Conservation (phyloP, 225 moss, liverwort and hornwort species). For the Polytrichum formosum region DNA sequence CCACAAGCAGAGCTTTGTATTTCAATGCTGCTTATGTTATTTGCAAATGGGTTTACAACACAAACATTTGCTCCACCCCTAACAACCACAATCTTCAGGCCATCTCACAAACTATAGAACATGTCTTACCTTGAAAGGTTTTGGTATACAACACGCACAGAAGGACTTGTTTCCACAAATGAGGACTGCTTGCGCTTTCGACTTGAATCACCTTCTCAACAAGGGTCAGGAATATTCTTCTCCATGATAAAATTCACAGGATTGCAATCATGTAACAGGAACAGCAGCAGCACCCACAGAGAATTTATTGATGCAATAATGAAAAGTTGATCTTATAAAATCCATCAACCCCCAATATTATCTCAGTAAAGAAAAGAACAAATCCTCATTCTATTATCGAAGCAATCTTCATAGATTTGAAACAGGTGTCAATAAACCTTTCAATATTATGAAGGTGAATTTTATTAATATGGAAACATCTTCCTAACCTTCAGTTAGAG, state of each 20-base stretch:
- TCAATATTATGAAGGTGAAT: not conserved
- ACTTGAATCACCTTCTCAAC: slow-evolving; percentile 34
- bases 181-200: slow-evolving; percentile 49
- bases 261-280: too few species aligned
- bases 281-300: too few species aligned
- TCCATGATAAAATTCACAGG: too few species aligned
- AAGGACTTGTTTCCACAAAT: slow-evolving; percentile 33
- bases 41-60: too few species aligned
- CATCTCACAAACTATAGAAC: slow-evolving; percentile 6
- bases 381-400: too few species aligned
- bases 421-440: too few species aligned
- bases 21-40: too few species aligned
- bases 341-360: too few species aligned
- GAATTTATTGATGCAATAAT: too few species aligned
- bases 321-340: too few species aligned
- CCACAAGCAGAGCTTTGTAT: too few species aligned
- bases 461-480: not conserved
- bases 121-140: slow-evolving; percentile 42
- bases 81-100: not conserved
- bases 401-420: not conserved
- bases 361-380: not conserved
- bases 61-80: too few species aligned
- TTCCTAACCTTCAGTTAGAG: not conserved
- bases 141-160: slow-evolving; percentile 45
- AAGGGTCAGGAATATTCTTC: slow-evolving; percentile 28